Base-by-base conservation (phyloP, 139 green algal genomes). In the Micractinium sp. region DNA sequence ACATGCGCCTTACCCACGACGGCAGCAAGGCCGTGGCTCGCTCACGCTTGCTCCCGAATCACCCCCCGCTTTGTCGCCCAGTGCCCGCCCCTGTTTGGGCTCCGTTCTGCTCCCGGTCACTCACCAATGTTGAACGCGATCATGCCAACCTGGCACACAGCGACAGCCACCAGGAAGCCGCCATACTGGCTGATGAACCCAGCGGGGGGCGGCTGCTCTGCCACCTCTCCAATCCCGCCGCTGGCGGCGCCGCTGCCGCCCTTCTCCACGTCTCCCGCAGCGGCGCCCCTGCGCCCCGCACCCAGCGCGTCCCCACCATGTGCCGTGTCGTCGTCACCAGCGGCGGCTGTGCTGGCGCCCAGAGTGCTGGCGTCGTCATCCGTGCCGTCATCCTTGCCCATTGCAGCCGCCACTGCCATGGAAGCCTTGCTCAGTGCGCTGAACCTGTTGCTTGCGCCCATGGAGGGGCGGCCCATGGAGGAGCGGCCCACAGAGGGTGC, bases 91-190 rank as follows among this genome's bases (percentile, higher is more conserved):
- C 47, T 56, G 5, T 56, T 56, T 56, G 63, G 63, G 3, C 22
- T 2, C 63, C 20, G 18, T 71, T 31, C 63, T 71, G 12, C 20
- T 25, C 20, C 63, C 4, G 63, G 14, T 56, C 47, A 56, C 76
- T 56, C 35, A 29, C 92, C 92, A 36, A 92, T 88, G 87, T 94
- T 94, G 89, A 94, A 94, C 27, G 87, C n/a, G 53, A 94, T 94
- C 90, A 94, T 93, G 47, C 92, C 92, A 33, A 89, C 80, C 73
- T 94, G 92, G 31, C 73, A 82, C 77, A 91, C 76, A 33, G 87
- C 60, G 36, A 94, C 60, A 3, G 86, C 90, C 23, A 39, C 33
- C 25, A 93, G 31, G 20, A 93, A 69, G 22, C 88, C 86, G 27
- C 63, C 71, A 25, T 89, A 76, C 41, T 67, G n/a, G 47, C 14